Percentiles rank a stretch among this genome's conserved stretches.
phyloP scores from a whole-genome alignment of 768 basidiomycete genomes.

The Suillus bovinus region DNA sequence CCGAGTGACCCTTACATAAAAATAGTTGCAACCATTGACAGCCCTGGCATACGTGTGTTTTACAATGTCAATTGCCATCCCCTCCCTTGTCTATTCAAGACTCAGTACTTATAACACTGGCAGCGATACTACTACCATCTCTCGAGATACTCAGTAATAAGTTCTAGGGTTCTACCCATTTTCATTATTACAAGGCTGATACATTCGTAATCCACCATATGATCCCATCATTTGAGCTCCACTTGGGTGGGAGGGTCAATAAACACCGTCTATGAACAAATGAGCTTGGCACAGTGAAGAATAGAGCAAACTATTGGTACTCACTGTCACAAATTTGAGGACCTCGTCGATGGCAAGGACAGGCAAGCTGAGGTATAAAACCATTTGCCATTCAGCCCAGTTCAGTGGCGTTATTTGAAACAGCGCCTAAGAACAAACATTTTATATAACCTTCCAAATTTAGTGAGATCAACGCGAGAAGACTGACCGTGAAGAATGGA shows the following conservation, averaged over 20 bases:
- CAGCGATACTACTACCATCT: background rate
- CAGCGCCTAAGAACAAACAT: slow-evolving; percentile 48
- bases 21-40: background rate
- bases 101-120: background rate
- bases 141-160: background rate
- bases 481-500: slow-evolving; percentile 88
- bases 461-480: background rate
- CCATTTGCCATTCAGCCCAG: slow-evolving; percentile 94
- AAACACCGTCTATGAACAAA: slow-evolving; percentile 46
- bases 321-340: slow-evolving; percentile 80
- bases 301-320: slow-evolving; percentile 20
- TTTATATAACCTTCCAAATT: background rate
- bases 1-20: background rate
- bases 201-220: background rate
- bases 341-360: slow-evolving; percentile 90
- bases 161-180: background rate
- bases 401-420: slow-evolving; percentile 95
- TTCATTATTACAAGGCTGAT: background rate
- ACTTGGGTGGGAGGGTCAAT: slow-evolving; percentile 57
- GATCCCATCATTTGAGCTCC: slow-evolving; percentile 32
- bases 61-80: background rate
- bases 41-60: background rate
- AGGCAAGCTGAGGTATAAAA: slow-evolving; percentile 83
- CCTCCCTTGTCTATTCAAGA: too few species aligned
- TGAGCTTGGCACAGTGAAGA: slow-evolving; percentile 12